Evolutionary conservation across 169 alveolate genomes (phyloP).

Genomic region (Cryptosporidium sp.): DNA sequence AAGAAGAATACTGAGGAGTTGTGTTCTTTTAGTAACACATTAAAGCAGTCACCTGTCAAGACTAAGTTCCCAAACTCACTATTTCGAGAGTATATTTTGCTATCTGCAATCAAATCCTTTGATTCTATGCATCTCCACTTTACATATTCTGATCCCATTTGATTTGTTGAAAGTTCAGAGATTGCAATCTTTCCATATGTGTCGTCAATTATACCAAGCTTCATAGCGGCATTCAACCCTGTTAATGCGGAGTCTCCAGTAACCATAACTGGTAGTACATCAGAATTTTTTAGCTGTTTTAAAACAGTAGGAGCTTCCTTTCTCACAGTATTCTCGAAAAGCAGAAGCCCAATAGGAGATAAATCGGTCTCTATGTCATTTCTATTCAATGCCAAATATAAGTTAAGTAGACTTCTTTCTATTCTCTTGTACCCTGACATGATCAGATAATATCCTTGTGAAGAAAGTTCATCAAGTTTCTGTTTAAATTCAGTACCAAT

Average conservation of each 20-base stretch:
- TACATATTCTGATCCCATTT: background rate
- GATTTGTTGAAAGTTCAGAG: slow-evolving; percentile 12
- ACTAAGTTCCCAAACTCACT: slow-evolving; percentile 18
- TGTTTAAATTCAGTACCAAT: background rate
- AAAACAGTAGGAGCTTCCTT: slow-evolving; percentile 34
- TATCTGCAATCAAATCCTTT: background rate
- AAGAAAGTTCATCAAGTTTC: slow-evolving; percentile 43
- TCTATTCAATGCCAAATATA: slow-evolving; percentile 28
- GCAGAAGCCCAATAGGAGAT: slow-evolving; percentile 25
- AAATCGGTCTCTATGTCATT: slow-evolving; percentile 54
- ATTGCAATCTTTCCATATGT: slow-evolving; percentile 7
- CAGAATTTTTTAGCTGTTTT: slow-evolving; percentile 15
- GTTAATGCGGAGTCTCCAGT: slow-evolving; percentile 71
- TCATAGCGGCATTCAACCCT: slow-evolving; percentile 46
- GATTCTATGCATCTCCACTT: slow-evolving; percentile 51
- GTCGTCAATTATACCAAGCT: slow-evolving; percentile 22
- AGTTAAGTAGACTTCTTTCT: background rate
- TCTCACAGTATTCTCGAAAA: slow-evolving; percentile 44
- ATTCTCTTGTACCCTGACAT: slow-evolving; percentile 22
- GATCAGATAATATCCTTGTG: slow-evolving; percentile 44
- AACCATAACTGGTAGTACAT: slow-evolving; percentile 41
- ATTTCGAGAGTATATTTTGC: slow-evolving; percentile 1
- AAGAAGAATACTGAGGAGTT: background rate
- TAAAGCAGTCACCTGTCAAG: slow-evolving; percentile 65
- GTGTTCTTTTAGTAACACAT: slow-evolving; percentile 18